Conservation (phyloP, 2,329 filamentous ascomycete species). For the Xylaria sp. region DNA sequence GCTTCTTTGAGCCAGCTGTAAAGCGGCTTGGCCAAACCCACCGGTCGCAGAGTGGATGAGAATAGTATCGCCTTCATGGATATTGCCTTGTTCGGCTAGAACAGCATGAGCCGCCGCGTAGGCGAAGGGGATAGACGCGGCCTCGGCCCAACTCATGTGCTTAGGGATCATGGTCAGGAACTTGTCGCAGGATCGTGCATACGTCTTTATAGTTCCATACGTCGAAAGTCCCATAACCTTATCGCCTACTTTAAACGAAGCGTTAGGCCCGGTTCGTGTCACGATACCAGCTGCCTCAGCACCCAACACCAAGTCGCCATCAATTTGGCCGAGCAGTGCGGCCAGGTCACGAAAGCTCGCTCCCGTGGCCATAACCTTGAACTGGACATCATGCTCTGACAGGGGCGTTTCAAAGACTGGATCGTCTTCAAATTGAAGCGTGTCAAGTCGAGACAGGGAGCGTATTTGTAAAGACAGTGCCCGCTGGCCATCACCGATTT, state of each 20-base stretch:
- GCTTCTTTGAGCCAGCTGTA: conserved; percentile 20
- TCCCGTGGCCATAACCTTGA: conserved; percentile 39
- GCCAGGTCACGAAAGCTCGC: conserved; percentile 39
- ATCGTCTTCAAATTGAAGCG: conserved; percentile 42
- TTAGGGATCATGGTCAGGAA: conserved; percentile 39
- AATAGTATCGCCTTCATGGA: conserved; percentile 37
- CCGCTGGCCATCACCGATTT: conserved; percentile 11
- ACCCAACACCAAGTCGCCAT: conserved; percentile 32
- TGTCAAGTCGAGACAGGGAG: conserved; percentile 38
- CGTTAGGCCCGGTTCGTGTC: conserved; percentile 33
- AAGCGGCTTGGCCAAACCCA: conserved; percentile 30
- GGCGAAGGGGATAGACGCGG: conserved; percentile 41
- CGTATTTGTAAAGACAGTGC: conserved; percentile 33
- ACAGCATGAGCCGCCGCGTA: conserved; percentile 41
- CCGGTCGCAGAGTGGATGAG: conserved; percentile 31
- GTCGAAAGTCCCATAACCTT: conserved; percentile 42
- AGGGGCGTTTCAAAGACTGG: conserved; percentile 22
- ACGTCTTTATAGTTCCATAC: conserved; percentile 41
- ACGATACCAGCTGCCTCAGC: conserved; percentile 43
- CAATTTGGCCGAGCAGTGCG: conserved; percentile 28
- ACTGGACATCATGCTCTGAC: conserved; percentile 41
- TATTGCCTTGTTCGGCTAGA: conserved; percentile 39
- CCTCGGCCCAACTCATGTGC: conserved; percentile 36
- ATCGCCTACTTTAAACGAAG: conserved; percentile 38
- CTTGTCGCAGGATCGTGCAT: conserved; percentile 35